Conservation (phyloP, 768 basidiomycete genomes). For the Amanita exitialis region DNA sequence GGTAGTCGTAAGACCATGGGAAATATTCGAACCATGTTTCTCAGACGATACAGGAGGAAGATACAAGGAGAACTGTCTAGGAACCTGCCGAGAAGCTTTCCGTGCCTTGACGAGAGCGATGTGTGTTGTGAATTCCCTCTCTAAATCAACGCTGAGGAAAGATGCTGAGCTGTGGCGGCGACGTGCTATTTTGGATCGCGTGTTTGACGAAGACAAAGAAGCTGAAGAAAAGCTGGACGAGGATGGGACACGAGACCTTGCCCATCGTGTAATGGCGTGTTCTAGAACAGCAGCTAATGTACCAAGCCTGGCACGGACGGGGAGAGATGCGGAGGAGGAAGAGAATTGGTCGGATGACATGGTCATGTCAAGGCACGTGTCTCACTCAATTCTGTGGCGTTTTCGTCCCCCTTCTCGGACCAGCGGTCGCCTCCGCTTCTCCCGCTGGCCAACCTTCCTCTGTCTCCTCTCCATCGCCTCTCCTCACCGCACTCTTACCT, state of each 20-base stretch:
- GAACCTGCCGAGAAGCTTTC: conserved; percentile 45
- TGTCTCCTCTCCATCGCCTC: conserved; percentile 84
- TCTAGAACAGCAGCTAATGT: conserved; percentile 56
- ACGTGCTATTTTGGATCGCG: conserved; percentile 34
- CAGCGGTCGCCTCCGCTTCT: conserved; percentile 73
- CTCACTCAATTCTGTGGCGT: not conserved
- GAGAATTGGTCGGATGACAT: conserved; percentile 17
- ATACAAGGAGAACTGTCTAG: conserved; percentile 59
- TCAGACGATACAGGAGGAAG: conserved; percentile 25
- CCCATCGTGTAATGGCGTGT: conserved; percentile 65
- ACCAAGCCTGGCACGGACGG: conserved; percentile 32
- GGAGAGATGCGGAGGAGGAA: conserved; percentile 28
- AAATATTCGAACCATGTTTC: not conserved
- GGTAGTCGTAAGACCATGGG: conserved; percentile 26
- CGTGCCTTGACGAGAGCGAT: conserved; percentile 51
- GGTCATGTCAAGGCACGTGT: not conserved
- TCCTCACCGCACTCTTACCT: conserved; percentile 75
- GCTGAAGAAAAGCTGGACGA: conserved; percentile 38
- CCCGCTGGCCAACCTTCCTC: conserved; percentile 79
- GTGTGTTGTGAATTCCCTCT: conserved; percentile 49
- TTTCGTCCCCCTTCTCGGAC: conserved; percentile 7
- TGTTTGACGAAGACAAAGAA: conserved; percentile 34
- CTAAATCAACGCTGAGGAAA: conserved; percentile 41
- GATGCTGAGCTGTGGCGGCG: conserved; percentile 41
- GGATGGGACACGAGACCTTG: conserved; percentile 28